phyloP scores from a whole-genome alignment of 2,329 filamentous ascomycete species.

The Rasamsonia emersonii region DNA sequence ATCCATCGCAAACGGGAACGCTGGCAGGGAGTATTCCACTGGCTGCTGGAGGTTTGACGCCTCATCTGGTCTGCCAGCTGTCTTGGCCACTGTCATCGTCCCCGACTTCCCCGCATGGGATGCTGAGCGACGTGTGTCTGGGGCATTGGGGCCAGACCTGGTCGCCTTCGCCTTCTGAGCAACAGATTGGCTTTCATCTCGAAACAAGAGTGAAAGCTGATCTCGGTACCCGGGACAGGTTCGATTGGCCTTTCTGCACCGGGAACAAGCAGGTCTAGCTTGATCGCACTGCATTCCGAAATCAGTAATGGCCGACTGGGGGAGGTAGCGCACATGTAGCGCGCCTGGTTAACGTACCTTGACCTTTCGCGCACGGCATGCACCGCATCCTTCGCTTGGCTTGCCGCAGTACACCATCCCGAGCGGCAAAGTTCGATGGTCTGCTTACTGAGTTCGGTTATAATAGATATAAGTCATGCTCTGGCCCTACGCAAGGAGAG shows the following conservation, averaged over 20 bases:
- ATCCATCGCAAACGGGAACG: too few relatives aligned
- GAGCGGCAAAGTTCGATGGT: not conserved
- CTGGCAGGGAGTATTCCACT: not conserved
- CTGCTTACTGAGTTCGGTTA: too few relatives aligned
- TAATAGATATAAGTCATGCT: too few relatives aligned
- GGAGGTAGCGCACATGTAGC: slow-evolving; percentile 2
- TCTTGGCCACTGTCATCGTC: slow-evolving; percentile 7
- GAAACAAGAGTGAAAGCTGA: slow-evolving; percentile 56
- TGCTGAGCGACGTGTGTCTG: too few relatives aligned
- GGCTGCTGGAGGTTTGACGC: not conserved
- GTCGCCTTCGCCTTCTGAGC: slow-evolving; percentile 48
- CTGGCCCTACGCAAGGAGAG: too few relatives aligned
- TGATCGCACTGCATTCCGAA: slow-evolving; percentile 49
- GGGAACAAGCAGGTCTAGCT: slow-evolving; percentile 51
- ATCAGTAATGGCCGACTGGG: slow-evolving; percentile 4
- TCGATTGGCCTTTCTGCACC: slow-evolving; percentile 53
- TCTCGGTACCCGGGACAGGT: slow-evolving; percentile 57
- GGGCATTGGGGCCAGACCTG: slow-evolving; percentile 12
- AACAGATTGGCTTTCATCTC: slow-evolving; percentile 57
- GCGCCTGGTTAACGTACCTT: slow-evolving; percentile 11
- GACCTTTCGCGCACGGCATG: slow-evolving; percentile 27
- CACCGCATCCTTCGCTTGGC: slow-evolving; percentile 26
- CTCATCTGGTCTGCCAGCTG: too few relatives aligned
- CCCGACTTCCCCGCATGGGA: too few relatives aligned
- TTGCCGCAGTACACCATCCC: slow-evolving; percentile 24